Evolutionary conservation across 495 filamentous ascomycete genomes (phyloP), one percentile per base, ranked within the genome.

Genomic region (Pyrenula massariospora): DNA sequence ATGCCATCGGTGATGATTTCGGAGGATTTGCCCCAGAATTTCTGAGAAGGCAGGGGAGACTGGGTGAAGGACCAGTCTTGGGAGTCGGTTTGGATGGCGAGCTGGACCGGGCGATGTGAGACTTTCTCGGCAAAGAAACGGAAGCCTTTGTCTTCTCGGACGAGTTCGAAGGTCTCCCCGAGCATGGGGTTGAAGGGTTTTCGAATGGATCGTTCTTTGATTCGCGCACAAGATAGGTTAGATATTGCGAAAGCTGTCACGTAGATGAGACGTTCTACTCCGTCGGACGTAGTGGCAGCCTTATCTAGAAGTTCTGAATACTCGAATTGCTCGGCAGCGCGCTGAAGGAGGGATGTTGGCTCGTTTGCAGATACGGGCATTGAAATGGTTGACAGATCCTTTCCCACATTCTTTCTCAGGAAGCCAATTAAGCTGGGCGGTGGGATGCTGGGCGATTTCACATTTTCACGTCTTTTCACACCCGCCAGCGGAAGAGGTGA

Each of bases 161-260:
- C 82, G 8, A 97, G 80, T 68, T 98, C 93, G 64, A 80, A 98
- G 0, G 94, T 97, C 68, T 98, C 93, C 57, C 94, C 94, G 0
- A 98, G 81, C 75, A 98, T 89, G 36, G 93, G 94, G 65, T 96
- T 98, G 76, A 97, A 98, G 0, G 93, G 93, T 71, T 98, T 98
- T 60, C 93, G 87, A 62, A 96, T 89, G 21, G 94, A 85, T 12
- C 93, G 86, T 63, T 97, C 93, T 61, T 88, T 89, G 58, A 87
- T 84, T 15, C 93, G 82, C 58, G 77, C 78, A 69, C 79, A 84
- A 31, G 89, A 91, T 57, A 96, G 84, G 57, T 81, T 74, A 22
- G 89, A 91, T 21, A 97, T 72, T 25, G 94, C 92, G 68, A 96
- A 98, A 1, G 92, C 92, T 0, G 91, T 84, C 31, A 98, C 80